These are phyloP conservation scores for Prorocentrum cordatum DNA, from an alignment of 169 alveolate genomes.

Conservation along the genomic window DNA sequence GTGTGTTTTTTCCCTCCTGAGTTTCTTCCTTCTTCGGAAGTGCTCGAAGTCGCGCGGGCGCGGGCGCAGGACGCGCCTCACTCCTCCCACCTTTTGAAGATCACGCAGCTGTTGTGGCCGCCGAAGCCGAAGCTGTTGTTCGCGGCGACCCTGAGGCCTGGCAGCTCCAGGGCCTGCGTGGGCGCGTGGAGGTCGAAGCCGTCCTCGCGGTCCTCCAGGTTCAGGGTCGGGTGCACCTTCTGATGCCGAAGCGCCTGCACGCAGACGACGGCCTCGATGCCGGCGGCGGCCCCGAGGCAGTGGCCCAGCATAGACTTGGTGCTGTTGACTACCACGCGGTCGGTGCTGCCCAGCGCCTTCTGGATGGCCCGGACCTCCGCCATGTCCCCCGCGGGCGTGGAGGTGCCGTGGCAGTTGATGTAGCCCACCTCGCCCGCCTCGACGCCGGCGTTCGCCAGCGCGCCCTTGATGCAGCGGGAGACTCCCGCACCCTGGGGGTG, in stretches of 20 bases:
- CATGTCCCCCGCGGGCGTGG: constrained; percentile 49
- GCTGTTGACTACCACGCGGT: constrained; percentile 14
- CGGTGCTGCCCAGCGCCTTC: constrained; percentile 10
- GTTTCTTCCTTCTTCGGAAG: too few relatives aligned
- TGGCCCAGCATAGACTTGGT: constrained; percentile 52
- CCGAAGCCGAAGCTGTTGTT: constrained; percentile 23
- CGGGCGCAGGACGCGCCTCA: too few relatives aligned
- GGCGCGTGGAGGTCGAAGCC: background rate
- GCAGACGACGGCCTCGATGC: constrained; percentile 36
- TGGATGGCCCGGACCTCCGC: constrained; percentile 35
- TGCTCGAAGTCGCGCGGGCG: too few relatives aligned
- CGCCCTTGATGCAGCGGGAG: constrained; percentile 37
- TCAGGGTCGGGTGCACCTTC: constrained; percentile 46
- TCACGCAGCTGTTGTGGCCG: background rate
- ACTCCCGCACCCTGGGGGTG: constrained; percentile 69
- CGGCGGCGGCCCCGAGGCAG: constrained; percentile 45
- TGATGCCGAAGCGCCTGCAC: constrained; percentile 16
- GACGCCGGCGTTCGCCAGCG: background rate
- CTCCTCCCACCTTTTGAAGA: background rate
- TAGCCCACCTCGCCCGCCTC: constrained; percentile 17
- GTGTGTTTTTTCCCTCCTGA: too few relatives aligned
- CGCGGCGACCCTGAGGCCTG: constrained; percentile 27
- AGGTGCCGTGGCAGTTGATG: constrained; percentile 45
- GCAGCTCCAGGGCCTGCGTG: constrained; percentile 14
- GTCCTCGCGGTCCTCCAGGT: constrained; percentile 19